These are phyloP conservation scores for Leersia perrieri DNA, from an alignment of 176 grass and related monocot species.

Conservation along the genomic window DNA sequence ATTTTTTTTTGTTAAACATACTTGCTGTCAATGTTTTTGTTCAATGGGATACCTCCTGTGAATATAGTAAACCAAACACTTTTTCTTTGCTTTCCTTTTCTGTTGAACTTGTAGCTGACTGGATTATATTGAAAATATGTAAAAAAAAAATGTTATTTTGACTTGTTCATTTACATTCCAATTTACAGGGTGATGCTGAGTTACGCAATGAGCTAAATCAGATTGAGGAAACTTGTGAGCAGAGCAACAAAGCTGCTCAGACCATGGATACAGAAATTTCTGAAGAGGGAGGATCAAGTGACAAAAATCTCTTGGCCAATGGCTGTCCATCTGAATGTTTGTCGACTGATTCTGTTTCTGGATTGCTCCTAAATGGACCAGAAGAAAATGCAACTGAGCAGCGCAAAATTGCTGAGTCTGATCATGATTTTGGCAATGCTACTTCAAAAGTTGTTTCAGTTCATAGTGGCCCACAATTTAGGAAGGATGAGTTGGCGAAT, in stretches of 20 bases:
- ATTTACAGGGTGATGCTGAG: constrained; percentile 41
- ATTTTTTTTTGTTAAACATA: not conserved
- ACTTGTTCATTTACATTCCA: constrained; percentile 31
- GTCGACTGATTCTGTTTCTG: constrained; percentile 18
- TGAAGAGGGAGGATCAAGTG: constrained; percentile 21
- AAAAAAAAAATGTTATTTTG: not conserved
- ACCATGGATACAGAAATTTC: constrained; percentile 27
- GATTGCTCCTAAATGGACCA: constrained; percentile 28
- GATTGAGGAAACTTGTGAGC: constrained; percentile 25
- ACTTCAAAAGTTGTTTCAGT: constrained; percentile 28
- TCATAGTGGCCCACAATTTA: not conserved
- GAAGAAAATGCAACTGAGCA: constrained; percentile 13
- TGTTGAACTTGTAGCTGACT: not conserved
- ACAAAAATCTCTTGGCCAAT: constrained; percentile 20
- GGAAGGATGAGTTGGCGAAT: constrained; percentile 28
- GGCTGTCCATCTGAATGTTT: constrained; percentile 10
- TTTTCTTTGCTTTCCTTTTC: constrained; percentile 4
- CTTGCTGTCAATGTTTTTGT: not conserved
- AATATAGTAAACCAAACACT: constrained; percentile 18
- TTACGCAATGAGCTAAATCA: constrained; percentile 28
- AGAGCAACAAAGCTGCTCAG: constrained; percentile 28
- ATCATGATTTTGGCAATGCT: constrained; percentile 21
- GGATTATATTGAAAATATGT: not conserved
- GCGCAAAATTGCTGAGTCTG: constrained; percentile 21
- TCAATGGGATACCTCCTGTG: not conserved